Conservation (phyloP, 306 rosid genomes). For the Carpinus viminea region DNA sequence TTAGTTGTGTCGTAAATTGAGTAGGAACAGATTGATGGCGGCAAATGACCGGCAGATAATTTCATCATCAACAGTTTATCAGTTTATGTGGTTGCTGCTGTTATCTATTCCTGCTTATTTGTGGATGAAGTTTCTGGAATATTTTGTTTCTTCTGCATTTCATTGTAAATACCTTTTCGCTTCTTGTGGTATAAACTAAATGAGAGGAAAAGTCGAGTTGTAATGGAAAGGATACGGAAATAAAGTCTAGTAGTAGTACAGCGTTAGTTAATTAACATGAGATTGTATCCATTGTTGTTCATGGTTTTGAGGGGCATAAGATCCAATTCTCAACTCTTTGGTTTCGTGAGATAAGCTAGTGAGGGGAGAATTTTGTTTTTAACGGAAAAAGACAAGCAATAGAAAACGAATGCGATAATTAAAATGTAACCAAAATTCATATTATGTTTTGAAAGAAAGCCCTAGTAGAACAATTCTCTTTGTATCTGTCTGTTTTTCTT, state of each 20-base stretch:
- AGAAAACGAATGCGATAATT: not conserved
- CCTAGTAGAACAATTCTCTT: not conserved
- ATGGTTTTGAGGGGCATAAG: not conserved
- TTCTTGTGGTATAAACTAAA: not conserved
- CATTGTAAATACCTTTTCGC: too few relatives aligned
- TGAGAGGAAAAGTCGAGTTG: not conserved
- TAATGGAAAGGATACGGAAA: not conserved
- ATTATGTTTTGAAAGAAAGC: not conserved
- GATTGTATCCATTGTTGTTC: not conserved
- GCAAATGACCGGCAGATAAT: not conserved
- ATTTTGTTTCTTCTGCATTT: too few relatives aligned
- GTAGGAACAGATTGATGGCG: not conserved
- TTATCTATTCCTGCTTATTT: not conserved
- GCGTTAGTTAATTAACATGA: not conserved
- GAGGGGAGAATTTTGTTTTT: not conserved
- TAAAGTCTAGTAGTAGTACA: not conserved
- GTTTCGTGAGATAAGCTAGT: not conserved
- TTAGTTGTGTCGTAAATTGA: not conserved
- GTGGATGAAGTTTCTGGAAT: not conserved
- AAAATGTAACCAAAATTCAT: not conserved
- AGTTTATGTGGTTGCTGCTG: too few relatives aligned
- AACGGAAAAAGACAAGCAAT: not conserved
- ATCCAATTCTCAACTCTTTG: not conserved
- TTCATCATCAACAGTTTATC: not conserved
- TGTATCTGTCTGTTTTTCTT: not conserved